These are phyloP conservation scores for Corymbia maculata DNA, from an alignment of 345 rosid genomes.

Conservation along the genomic window DNA sequence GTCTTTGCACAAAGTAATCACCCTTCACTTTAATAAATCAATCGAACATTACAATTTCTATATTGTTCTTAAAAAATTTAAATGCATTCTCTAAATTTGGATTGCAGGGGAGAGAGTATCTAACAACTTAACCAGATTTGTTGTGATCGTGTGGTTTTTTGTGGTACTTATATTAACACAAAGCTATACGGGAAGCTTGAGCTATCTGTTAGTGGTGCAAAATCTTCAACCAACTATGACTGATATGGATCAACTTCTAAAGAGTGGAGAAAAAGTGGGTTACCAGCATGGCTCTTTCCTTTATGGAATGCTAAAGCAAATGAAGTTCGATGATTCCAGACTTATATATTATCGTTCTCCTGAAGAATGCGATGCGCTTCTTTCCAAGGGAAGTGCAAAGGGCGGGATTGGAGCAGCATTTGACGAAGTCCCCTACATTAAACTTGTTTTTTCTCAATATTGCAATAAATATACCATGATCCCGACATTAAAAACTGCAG, in stretches of 20 bases:
- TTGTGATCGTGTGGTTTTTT: not conserved
- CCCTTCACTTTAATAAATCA: not conserved
- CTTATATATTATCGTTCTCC: no score
- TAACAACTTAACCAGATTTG: not conserved
- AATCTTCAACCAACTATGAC: not conserved
- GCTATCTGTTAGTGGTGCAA: not conserved
- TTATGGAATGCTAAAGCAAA: not conserved
- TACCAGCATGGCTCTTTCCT: not conserved
- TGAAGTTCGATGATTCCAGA: not conserved
- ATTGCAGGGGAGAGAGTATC: not conserved
- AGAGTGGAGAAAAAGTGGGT: not conserved
- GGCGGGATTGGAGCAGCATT: not conserved
- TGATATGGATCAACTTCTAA: not conserved
- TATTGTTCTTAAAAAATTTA: no score
- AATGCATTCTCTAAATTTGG: not conserved
- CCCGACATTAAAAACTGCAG: not conserved
- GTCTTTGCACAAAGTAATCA: not conserved
- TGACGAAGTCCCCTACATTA: rapidly evolving
- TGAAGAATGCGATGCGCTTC: not conserved
- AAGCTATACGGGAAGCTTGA: not conserved
- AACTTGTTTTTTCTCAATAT: not conserved
- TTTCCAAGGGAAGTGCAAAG: not conserved
- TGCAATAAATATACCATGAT: not conserved
- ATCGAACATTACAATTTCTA: not conserved
- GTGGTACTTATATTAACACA: not conserved